phyloP scores from a whole-genome alignment of 2,329 filamentous ascomycete genomes.

The Ascochyta clinopodiicola region DNA sequence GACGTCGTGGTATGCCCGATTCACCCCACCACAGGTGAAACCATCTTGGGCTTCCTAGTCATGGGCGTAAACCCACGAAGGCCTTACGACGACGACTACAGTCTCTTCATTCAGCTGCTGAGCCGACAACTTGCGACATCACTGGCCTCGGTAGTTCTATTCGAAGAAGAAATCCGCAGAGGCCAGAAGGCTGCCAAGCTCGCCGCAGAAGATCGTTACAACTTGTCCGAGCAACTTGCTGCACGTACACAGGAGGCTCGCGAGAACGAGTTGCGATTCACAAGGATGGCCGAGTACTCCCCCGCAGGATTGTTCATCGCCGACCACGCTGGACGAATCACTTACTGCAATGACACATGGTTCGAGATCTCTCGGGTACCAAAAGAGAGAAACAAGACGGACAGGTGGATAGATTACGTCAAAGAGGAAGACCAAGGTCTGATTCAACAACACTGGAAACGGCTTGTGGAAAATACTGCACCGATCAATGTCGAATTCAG shows the following conservation, averaged over 20 bases:
- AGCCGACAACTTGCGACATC: constrained; percentile 79
- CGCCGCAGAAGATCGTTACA: constrained; percentile 77
- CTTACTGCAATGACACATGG: constrained; percentile 82
- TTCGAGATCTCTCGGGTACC: constrained; percentile 72
- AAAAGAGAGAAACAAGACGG: constrained; percentile 63
- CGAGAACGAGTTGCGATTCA: constrained; percentile 77
- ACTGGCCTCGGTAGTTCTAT: constrained; percentile 79
- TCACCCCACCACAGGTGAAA: constrained; percentile 76
- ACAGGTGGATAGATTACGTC: constrained; percentile 76
- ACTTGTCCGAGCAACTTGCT: constrained; percentile 77
- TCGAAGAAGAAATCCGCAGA: constrained; percentile 81
- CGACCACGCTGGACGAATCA: constrained; percentile 72
- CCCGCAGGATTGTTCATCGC: constrained; percentile 87
- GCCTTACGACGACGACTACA: constrained; percentile 82
- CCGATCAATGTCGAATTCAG: constrained; percentile 76
- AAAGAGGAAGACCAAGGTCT: constrained; percentile 68
- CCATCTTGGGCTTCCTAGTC: constrained; percentile 77
- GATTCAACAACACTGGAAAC: constrained; percentile 68
- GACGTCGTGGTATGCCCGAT: constrained; percentile 80
- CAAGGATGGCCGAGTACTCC: constrained; percentile 82
- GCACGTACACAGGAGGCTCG: constrained; percentile 64
- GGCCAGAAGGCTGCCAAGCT: constrained; percentile 76
- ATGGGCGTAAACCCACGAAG: constrained; percentile 79
- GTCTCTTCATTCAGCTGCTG: constrained; percentile 76
- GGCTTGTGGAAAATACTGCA: constrained; percentile 65